Percentiles rank a stretch among this genome's conserved stretches.
These are phyloP conservation scores for Venturia effusa DNA, from an alignment of 2,329 filamentous ascomycete species.

Conservation along the genomic window DNA sequence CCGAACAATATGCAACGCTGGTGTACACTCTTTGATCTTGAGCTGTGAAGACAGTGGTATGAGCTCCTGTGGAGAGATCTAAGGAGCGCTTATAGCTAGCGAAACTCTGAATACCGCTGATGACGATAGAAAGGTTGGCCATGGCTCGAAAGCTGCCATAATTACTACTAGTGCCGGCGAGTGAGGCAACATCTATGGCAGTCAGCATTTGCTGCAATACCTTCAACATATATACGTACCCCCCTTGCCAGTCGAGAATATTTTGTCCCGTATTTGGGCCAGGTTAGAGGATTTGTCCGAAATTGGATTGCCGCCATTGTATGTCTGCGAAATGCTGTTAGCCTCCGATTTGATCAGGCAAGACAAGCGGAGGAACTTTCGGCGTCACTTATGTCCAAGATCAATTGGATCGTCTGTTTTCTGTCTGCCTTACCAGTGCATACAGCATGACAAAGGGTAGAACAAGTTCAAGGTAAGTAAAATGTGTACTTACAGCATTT, in stretches of 20 bases:
- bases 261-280: conserved; percentile 33
- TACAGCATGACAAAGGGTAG: background rate
- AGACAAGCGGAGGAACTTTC: background rate
- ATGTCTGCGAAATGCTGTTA: background rate
- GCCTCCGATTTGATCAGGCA: background rate
- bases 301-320: conserved; percentile 34
- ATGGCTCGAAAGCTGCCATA: conserved; percentile 39
- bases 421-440: background rate
- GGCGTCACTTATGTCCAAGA: background rate
- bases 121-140: conserved; percentile 34
- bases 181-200: conserved; percentile 23
- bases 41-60: conserved; percentile 20
- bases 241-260: conserved; percentile 41
- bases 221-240: conserved; percentile 18
- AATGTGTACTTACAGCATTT: conserved; percentile 20
- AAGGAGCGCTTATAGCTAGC: conserved; percentile 32
- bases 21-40: conserved; percentile 22
- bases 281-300: conserved; percentile 25
- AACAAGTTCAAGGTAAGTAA: background rate
- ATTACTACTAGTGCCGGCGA: conserved; percentile 28
- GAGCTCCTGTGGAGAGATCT: conserved; percentile 34
- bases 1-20: conserved; percentile 35
- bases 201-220: background rate
- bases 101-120: conserved; percentile 22
- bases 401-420: background rate